Percentiles rank a stretch among this genome's conserved stretches.
Conservation (phyloP, 345 rosid species). For the Gossypium arboreum region DNA sequence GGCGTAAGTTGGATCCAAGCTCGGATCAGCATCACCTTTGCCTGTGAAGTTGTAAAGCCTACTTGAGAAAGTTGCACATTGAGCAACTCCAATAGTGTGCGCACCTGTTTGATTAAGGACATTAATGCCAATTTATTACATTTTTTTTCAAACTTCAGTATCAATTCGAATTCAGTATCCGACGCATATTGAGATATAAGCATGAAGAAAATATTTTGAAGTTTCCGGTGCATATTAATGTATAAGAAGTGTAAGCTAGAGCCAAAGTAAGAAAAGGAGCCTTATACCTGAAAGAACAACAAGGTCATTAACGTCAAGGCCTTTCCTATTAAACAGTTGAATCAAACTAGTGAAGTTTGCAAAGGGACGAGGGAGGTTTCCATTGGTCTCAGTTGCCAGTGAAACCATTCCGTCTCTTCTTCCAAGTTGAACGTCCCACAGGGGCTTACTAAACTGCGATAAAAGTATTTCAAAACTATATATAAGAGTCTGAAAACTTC, state of each 20-base stretch:
- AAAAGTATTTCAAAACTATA: neutral
- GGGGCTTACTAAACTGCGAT: constrained; percentile 35
- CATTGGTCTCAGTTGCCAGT: constrained; percentile 31
- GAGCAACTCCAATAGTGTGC: constrained; percentile 56
- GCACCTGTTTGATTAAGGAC: constrained; percentile 39
- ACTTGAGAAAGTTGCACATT: constrained; percentile 34
- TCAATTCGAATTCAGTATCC: too few relatives aligned
- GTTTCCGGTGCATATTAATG: neutral
- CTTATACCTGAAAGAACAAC: constrained; percentile 53
- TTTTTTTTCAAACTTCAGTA: too few relatives aligned
- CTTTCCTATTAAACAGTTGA: constrained; percentile 30
- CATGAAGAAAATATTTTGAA: too few relatives aligned
- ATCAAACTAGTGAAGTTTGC: constrained; percentile 38
- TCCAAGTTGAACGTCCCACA: constrained; percentile 56
- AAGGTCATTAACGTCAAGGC: constrained; percentile 41
- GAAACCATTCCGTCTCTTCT: constrained; percentile 62
- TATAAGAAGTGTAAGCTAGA: neutral
- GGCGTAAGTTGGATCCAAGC: constrained; percentile 38
- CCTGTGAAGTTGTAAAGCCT: constrained; percentile 64
- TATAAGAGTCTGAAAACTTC: neutral
- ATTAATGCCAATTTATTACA: neutral
- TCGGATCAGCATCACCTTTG: constrained; percentile 53
- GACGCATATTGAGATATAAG: too few relatives aligned
- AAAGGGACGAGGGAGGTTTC: constrained; percentile 46
- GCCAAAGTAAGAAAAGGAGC: neutral